phyloP scores from a whole-genome alignment of 805 yeast species.

The Saccharomycopsis fibuligera region DNA sequence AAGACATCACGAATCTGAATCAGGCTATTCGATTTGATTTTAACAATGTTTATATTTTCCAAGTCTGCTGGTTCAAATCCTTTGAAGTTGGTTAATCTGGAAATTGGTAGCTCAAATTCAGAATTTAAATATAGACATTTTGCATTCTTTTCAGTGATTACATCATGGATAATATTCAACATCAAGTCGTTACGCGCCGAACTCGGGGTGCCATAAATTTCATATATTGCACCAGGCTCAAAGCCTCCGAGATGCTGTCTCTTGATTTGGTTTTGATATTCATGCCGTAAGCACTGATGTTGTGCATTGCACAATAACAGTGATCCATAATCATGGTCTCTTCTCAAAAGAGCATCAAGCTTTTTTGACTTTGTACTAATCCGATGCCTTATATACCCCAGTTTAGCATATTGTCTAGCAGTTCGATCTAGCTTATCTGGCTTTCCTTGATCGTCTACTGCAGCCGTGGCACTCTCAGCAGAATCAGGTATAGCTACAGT shows the following conservation, averaged over 20 bases:
- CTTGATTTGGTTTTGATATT: no score
- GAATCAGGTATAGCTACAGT: no score
- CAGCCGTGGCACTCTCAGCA: no score
- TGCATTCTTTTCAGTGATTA: not conserved
- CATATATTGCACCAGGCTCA: constrained; percentile 17
- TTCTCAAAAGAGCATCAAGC: not conserved
- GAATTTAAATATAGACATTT: constrained; percentile 17
- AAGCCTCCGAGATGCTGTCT: constrained; percentile 8
- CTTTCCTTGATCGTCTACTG: no score
- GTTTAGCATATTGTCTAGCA: no score
- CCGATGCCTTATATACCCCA: no score
- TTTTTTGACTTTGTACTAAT: not conserved
- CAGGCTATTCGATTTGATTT: no score
- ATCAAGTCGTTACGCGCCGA: constrained; percentile 4
- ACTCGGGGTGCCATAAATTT: constrained; percentile 14
- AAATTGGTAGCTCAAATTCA: constrained; percentile 8
- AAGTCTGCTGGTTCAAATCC: not conserved
- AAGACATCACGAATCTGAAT: no score
- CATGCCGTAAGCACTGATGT: no score
- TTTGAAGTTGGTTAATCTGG: not conserved
- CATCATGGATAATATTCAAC: constrained; percentile 1
- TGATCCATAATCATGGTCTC: not conserved
- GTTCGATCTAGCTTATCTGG: no score
- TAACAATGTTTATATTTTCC: not conserved
- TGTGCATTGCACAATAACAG: not conserved